Evolutionary conservation across 2,329 filamentous ascomycete genomes (phyloP).

Genomic region (Cladosporium sp.): DNA sequence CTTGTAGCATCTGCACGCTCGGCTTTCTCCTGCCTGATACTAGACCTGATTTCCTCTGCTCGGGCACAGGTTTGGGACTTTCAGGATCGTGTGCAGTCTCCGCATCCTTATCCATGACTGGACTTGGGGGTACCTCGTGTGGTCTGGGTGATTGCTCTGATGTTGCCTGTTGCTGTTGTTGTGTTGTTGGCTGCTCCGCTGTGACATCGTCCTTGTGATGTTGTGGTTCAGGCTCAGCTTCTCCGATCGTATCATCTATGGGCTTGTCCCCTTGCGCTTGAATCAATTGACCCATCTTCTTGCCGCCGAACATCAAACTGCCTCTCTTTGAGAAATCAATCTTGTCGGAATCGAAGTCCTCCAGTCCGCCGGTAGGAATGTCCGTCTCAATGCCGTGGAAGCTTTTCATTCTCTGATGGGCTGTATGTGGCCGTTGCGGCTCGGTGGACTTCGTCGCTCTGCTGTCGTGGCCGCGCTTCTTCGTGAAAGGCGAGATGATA

Average conservation of each 20-base stretch:
- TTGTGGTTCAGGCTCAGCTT: background rate
- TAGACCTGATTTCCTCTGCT: background rate
- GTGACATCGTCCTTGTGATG: background rate
- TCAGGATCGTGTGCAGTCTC: background rate
- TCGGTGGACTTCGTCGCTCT: background rate
- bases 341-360: constrained; percentile 47
- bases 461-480: background rate
- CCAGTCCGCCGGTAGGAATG: constrained; percentile 53
- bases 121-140: background rate
- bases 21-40: constrained; percentile 29
- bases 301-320: constrained; percentile 54
- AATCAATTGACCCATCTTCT: constrained; percentile 39
- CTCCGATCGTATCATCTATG: background rate
- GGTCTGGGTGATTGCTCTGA: background rate
- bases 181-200: background rate
- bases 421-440: constrained; percentile 3
- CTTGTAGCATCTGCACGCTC: constrained; percentile 35
- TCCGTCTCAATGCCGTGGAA: constrained; percentile 51
- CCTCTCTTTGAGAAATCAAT: constrained; percentile 58
- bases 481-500: constrained; percentile 9
- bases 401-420: constrained; percentile 23
- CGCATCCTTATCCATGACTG: background rate
- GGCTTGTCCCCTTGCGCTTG: constrained; percentile 18
- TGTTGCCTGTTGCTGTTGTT: background rate
- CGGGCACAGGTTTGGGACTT: background rate